Conservation (phyloP, 192 early-diverging fungal genomes). For the Piromyces finnis region DNA sequence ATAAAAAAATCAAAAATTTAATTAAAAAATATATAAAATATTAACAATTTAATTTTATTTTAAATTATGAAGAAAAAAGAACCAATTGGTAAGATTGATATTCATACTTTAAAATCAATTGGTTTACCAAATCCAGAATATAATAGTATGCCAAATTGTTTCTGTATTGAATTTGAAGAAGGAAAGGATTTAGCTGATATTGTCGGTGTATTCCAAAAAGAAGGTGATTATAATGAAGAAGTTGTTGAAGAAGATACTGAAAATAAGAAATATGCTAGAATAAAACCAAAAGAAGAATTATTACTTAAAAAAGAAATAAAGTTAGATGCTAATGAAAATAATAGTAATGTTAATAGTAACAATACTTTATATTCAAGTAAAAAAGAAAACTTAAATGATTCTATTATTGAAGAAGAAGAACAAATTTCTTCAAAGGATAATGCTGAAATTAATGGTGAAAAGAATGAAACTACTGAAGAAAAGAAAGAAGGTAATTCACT, state of each 20-base stretch:
- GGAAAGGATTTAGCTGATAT: not conserved
- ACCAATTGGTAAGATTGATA: not conserved
- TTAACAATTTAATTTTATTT: too few species aligned
- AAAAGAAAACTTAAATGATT: not conserved
- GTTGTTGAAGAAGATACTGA: not conserved
- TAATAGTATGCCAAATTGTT: not conserved
- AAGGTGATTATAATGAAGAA: not conserved
- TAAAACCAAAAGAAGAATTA: not conserved
- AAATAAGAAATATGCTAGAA: not conserved
- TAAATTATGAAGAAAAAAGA: not conserved
- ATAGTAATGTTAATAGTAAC: not conserved
- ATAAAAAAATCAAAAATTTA: too few species aligned
- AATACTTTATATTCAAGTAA: not conserved
- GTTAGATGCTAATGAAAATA: not conserved
- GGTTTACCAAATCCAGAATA: not conserved
- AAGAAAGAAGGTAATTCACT: not conserved
- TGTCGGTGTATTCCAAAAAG: not conserved
- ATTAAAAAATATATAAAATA: too few species aligned
- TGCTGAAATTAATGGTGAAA: too few species aligned
- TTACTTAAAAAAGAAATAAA: not conserved
- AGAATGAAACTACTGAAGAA: too few species aligned
- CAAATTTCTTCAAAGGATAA: too few species aligned
- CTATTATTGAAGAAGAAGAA: not conserved
- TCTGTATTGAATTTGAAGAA: not conserved
- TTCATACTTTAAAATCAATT: not conserved